Percentiles rank a stretch among this genome's conserved stretches.
Conservation (phyloP, 345 rosid genomes). For the Turritis glabra region DNA sequence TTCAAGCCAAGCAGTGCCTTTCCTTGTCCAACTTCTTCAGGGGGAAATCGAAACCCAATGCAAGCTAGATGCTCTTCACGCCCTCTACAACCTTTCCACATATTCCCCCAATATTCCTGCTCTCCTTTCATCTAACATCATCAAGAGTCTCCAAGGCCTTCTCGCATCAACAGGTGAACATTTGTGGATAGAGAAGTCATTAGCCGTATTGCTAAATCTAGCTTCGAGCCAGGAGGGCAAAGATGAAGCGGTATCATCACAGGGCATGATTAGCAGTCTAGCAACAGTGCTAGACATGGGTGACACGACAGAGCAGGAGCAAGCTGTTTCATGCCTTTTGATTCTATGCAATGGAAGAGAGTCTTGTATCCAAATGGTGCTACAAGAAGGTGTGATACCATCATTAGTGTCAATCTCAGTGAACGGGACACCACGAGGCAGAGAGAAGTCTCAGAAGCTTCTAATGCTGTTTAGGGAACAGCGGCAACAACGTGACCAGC, state of each 20-base stretch:
- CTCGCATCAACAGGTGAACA: constrained; percentile 56
- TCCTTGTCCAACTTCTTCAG: constrained; percentile 62
- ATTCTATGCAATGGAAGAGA: constrained; percentile 72
- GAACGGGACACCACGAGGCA: constrained; percentile 84
- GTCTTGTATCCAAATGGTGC: constrained; percentile 74
- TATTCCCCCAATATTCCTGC: constrained; percentile 52
- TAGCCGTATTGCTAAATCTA: constrained; percentile 77
- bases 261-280: constrained; percentile 64
- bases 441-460: constrained; percentile 89
- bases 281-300: constrained; percentile 75
- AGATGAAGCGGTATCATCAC: constrained; percentile 62
- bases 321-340: constrained; percentile 75
- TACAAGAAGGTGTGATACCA: constrained; percentile 98
- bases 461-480: constrained; percentile 90
- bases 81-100: constrained; percentile 84
- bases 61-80: constrained; percentile 95
- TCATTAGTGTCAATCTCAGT: constrained; percentile 87
- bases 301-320: constrained; percentile 75
- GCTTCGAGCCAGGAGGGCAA: constrained; percentile 62
- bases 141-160: constrained; percentile 63
- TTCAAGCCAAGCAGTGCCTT: constrained; percentile 75
- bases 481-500: constrained; percentile 81
- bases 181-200: constrained; percentile 72
- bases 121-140: constrained; percentile 77
- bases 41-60: constrained; percentile 57